These are phyloP conservation scores for Tetrastigma voinierianum DNA, from an alignment of 164 flowering plant species.

Conservation along the genomic window DNA sequence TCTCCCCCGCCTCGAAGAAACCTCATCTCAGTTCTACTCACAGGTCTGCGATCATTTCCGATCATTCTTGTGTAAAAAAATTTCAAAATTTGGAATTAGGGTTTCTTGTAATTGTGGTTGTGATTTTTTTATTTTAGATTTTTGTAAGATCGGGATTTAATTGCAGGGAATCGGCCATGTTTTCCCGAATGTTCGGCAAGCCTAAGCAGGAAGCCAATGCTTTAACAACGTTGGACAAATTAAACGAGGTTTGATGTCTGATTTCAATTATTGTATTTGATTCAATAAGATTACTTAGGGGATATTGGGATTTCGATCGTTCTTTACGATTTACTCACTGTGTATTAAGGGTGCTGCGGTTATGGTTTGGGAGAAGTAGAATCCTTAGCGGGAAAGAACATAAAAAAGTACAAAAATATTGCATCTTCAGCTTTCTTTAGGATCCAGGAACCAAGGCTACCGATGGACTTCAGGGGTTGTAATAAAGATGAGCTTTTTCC, in stretches of 20 bases:
- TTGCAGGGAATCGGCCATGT: constrained; percentile 31
- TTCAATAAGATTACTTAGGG: neutral
- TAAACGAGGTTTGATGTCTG: constrained; percentile 40
- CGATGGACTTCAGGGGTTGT: too few relatives aligned
- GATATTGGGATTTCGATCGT: neutral
- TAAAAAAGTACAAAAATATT: too few relatives aligned
- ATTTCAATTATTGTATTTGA: neutral
- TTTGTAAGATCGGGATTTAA: constrained; percentile 7
- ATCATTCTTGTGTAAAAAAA: neutral
- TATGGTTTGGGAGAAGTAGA: too few relatives aligned
- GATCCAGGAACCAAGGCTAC: too few relatives aligned
- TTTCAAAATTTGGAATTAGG: neutral
- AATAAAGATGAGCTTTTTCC: too few relatives aligned
- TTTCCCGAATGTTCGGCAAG: constrained; percentile 49
- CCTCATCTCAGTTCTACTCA: neutral
- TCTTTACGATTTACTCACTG: neutral
- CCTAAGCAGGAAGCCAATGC: constrained; percentile 56
- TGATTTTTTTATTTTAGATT: constrained; percentile 1
- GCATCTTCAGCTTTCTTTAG: too few relatives aligned
- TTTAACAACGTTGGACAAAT: constrained; percentile 47
- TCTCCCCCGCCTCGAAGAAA: too few relatives aligned
- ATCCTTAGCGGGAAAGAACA: too few relatives aligned
- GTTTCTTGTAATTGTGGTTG: neutral
- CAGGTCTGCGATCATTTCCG: neutral
- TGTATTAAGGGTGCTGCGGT: neutral